Conservation (phyloP, 768 basidiomycete genomes). For the Trametes meyenii region DNA sequence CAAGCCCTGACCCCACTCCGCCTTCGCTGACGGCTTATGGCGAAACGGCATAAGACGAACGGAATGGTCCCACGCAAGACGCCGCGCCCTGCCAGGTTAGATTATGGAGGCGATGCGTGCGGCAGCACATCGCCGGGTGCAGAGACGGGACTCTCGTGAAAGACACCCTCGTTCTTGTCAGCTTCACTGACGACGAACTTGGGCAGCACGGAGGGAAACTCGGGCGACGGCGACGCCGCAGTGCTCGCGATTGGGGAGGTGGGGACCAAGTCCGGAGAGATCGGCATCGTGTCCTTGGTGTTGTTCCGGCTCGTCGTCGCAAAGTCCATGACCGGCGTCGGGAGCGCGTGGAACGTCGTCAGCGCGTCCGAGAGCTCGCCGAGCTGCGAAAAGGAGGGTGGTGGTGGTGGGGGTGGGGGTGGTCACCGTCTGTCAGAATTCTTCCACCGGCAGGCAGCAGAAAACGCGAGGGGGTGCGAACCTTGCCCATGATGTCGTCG, state of each 20-base stretch:
- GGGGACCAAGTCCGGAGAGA: constrained; percentile 26
- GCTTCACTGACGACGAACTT: constrained; percentile 16
- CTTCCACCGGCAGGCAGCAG: neutral
- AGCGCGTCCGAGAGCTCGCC: constrained; percentile 52
- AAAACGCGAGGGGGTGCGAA: constrained; percentile 31
- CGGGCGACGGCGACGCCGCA: constrained; percentile 28
- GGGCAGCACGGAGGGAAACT: constrained; percentile 13
- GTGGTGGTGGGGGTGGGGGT: too few species aligned
- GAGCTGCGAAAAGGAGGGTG: constrained; percentile 54
- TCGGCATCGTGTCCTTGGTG: constrained; percentile 37
- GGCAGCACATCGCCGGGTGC: constrained; percentile 15
- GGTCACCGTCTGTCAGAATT: constrained; percentile 12
- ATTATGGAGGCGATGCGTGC: constrained; percentile 13
- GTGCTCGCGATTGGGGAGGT: constrained; percentile 26
- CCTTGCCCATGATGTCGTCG: constrained; percentile 74
- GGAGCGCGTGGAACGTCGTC: constrained; percentile 48
- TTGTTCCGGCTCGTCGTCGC: constrained; percentile 33
- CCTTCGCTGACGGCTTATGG: constrained; percentile 8
- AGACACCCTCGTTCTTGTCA: constrained; percentile 17
- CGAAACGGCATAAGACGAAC: constrained; percentile 11
- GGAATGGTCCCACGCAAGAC: neutral
- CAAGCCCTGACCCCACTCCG: constrained; percentile 9
- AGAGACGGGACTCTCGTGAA: constrained; percentile 22
- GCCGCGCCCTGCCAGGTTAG: constrained; percentile 4
- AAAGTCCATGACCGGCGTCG: constrained; percentile 44